Conservation (phyloP, 2,329 filamentous ascomycete species). For the Venturia pyrina region DNA sequence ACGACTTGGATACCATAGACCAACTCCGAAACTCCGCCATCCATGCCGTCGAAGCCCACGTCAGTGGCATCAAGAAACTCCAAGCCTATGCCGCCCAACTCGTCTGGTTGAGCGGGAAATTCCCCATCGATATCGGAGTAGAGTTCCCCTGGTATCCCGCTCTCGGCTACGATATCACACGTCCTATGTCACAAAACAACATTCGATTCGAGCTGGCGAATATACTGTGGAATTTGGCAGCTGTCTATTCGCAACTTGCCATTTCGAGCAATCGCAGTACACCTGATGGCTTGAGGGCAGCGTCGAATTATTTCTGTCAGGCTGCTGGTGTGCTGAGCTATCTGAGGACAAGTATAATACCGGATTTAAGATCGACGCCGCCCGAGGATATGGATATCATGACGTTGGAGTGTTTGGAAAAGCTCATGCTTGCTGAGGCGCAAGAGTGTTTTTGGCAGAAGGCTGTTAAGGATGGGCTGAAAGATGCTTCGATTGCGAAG, state of each 20-base stretch:
- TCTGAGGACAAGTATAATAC: constrained; percentile 65
- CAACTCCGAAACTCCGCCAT: constrained; percentile 75
- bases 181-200: constrained; percentile 57
- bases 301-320: constrained; percentile 82
- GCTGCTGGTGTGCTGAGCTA: constrained; percentile 76
- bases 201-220: constrained; percentile 80
- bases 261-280: constrained; percentile 67
- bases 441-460: constrained; percentile 99
- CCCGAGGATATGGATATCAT: constrained; percentile 93
- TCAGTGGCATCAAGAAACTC: constrained; percentile 78
- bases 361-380: constrained; percentile 71
- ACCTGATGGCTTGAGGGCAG: constrained; percentile 73
- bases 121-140: constrained; percentile 92
- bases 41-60: constrained; percentile 78
- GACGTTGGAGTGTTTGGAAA: constrained; percentile 72
- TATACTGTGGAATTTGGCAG: constrained; percentile 83
- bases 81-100: constrained; percentile 86
- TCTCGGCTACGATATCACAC: constrained; percentile 76
- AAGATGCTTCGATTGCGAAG: constrained; percentile 85
- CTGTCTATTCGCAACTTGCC: constrained; percentile 87
- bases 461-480: constrained; percentile 85
- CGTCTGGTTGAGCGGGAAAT: constrained; percentile 88
- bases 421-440: constrained; percentile 80
- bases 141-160: constrained; percentile 96
- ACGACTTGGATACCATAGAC: constrained; percentile 82